Evolutionary conservation across 2,329 filamentous ascomycete species (phyloP).

Genomic region (Aureobasidium lini): DNA sequence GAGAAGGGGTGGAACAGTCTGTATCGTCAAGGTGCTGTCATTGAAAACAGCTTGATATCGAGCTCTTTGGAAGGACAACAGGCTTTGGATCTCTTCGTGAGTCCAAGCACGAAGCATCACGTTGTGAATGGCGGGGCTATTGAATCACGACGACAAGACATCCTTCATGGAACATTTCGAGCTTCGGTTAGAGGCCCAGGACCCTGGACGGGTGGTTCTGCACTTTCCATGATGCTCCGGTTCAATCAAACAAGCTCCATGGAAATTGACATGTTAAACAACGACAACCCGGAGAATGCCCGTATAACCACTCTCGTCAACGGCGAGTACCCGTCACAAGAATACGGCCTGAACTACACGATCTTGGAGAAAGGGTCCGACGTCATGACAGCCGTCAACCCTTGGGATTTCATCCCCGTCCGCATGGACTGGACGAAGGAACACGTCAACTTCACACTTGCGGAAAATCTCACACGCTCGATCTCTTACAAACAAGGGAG

Average conservation of each 20-base stretch:
- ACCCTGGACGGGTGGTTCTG: constrained; percentile 28
- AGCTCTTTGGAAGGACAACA: constrained; percentile 14
- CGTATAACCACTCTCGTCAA: constrained; percentile 34
- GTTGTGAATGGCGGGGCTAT: constrained; percentile 38
- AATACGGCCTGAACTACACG: constrained; percentile 36
- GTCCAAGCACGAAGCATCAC: constrained; percentile 24
- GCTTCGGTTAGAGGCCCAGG: constrained; percentile 28
- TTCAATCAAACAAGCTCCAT: constrained; percentile 39
- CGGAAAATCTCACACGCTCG: constrained; percentile 28
- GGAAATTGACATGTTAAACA: constrained; percentile 41
- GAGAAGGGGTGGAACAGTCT: constrained; percentile 42
- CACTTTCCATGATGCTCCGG: constrained; percentile 39
- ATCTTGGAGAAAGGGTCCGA: background rate
- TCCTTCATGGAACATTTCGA: constrained; percentile 42
- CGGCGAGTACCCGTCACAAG: constrained; percentile 31
- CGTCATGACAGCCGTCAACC: constrained; percentile 27
- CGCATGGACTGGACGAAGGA: constrained; percentile 42
- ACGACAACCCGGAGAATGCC: constrained; percentile 29
- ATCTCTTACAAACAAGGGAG: constrained; percentile 28
- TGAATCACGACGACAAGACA: constrained; percentile 37
- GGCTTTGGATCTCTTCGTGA: background rate
- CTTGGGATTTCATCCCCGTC: constrained; percentile 40
- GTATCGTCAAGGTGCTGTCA: constrained; percentile 36
- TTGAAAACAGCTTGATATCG: constrained; percentile 32
- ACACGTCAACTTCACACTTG: constrained; percentile 37